These are phyloP conservation scores for Tinospora cordifolia DNA, from an alignment of 164 flowering plant genomes.

Conservation along the genomic window DNA sequence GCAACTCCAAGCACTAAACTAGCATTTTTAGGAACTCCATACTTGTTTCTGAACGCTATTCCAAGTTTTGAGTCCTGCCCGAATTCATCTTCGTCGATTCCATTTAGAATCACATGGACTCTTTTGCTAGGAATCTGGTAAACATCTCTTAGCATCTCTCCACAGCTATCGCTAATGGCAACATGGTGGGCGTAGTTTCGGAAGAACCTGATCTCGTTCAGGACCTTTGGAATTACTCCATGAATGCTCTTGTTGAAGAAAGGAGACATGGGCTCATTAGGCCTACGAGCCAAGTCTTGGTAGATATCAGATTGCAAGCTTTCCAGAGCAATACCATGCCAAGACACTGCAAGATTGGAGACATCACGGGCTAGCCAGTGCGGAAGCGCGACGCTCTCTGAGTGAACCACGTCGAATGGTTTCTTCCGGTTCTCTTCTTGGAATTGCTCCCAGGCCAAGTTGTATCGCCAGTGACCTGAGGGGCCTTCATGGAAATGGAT, in stretches of 20 bases:
- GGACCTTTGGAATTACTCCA: slow-evolving; percentile 51
- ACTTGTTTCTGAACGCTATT: slow-evolving; percentile 29
- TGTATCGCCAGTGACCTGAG: slow-evolving; percentile 57
- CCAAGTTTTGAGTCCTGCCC: slow-evolving; percentile 30
- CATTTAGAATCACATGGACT: slow-evolving; percentile 84
- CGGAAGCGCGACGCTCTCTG: slow-evolving; percentile 89
- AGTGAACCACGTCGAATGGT: slow-evolving; percentile 75
- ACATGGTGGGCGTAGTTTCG: slow-evolving; percentile 61
- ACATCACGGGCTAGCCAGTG: slow-evolving; percentile 50
- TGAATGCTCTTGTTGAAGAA: slow-evolving; percentile 34
- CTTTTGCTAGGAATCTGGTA: slow-evolving; percentile 67
- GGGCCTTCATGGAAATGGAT: slow-evolving; percentile 60
- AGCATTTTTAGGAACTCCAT: slow-evolving; percentile 57
- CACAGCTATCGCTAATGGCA: slow-evolving; percentile 82
- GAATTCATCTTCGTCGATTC: slow-evolving; percentile 56
- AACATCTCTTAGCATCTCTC: slow-evolving; percentile 76
- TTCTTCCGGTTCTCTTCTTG: slow-evolving; percentile 33
- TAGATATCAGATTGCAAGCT: slow-evolving; percentile 60
- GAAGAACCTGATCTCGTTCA: slow-evolving; percentile 76
- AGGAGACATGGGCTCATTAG: slow-evolving; percentile 47
- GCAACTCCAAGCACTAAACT: slow-evolving; percentile 71
- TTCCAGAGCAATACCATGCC: slow-evolving; percentile 90
- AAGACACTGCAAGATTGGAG: slow-evolving; percentile 68
- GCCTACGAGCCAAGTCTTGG: slow-evolving; percentile 53
- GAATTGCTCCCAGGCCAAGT: slow-evolving; percentile 63